Conservation (phyloP, 192 early-diverging fungal species). For the Linnemannia zychae region DNA sequence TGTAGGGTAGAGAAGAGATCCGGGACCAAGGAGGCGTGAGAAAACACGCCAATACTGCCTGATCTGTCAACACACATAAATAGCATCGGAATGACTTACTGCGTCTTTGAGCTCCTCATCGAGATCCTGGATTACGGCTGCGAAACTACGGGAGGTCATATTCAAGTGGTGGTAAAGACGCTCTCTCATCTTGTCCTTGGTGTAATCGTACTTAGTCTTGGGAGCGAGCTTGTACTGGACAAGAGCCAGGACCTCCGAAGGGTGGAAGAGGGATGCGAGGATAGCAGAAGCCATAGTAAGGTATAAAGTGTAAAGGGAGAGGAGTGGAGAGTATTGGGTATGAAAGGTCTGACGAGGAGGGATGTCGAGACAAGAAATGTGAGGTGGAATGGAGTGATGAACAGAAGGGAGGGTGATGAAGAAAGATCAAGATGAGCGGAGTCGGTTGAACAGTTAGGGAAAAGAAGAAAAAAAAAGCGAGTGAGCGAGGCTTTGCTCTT, state of each 20-base stretch:
- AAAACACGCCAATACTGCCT: not conserved
- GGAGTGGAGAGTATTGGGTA: not conserved
- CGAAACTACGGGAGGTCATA: conserved; percentile 96
- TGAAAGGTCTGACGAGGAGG: not conserved
- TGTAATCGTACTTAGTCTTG: conserved; percentile 68
- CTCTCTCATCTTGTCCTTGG: conserved; percentile 64
- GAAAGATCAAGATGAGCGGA: conserved; percentile 4
- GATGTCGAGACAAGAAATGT: not conserved
- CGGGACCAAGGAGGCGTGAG: not conserved
- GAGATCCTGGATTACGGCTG: conserved; percentile 93
- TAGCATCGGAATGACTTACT: conserved; percentile 52
- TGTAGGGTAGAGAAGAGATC: not conserved
- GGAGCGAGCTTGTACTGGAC: conserved; percentile 72
- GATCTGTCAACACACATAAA: no score
- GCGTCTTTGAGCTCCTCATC: conserved; percentile 83
- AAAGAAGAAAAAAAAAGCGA: not conserved
- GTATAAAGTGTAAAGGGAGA: not conserved
- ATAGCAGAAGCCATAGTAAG: conserved; percentile 64
- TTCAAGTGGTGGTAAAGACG: conserved; percentile 93
- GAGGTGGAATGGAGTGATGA: not conserved
- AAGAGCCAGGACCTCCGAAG: conserved; percentile 88
- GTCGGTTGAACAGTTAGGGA: not conserved
- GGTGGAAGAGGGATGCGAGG: conserved; percentile 81
- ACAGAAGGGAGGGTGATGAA: not conserved
- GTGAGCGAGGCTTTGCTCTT: no score